A percentile compares a stretch with the other conserved stretches of the same genome.
These are phyloP conservation scores for Mucuna pruriens DNA, from an alignment of 306 rosid genomes.

Conservation along the genomic window DNA sequence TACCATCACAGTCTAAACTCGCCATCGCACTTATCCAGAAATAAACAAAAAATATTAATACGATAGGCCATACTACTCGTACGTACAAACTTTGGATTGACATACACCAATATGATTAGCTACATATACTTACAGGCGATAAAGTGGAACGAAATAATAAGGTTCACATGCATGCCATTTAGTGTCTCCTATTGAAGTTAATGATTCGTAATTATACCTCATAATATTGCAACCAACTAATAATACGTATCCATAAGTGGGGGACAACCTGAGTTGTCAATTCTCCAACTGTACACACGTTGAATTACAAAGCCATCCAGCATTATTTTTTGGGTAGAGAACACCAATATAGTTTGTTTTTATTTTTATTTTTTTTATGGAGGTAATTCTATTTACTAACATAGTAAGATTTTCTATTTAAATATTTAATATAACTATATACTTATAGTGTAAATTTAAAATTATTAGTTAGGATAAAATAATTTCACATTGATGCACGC, in stretches of 20 bases:
- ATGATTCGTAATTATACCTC: constrained; percentile 3
- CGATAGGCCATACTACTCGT: background rate
- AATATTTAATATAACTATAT: too few species aligned
- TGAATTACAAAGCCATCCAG: background rate
- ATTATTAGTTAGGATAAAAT: too few species aligned
- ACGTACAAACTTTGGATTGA: background rate
- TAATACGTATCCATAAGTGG: background rate
- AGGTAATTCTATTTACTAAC: too few species aligned
- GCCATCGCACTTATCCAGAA: too few species aligned
- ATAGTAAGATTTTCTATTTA: too few species aligned
- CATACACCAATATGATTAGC: background rate
- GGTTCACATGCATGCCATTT: constrained; percentile 30
- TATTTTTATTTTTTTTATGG: too few species aligned
- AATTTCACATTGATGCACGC: too few species aligned
- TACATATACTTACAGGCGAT: background rate
- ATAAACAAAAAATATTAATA: too few species aligned
- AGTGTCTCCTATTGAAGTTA: constrained; percentile 3
- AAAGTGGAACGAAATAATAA: background rate
- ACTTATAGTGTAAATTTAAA: too few species aligned
- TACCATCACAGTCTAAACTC: too few species aligned
- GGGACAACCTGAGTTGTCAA: constrained; percentile 33
- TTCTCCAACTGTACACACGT: background rate
- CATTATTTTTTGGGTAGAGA: too few species aligned
- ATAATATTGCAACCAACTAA: constrained; percentile 12
- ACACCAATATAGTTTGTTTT: too few species aligned